Percentiles rank a stretch among this genome's conserved stretches.
Evolutionary conservation across 768 basidiomycete genomes (phyloP).

Genomic region (Sporobolomyces pararoseus): DNA sequence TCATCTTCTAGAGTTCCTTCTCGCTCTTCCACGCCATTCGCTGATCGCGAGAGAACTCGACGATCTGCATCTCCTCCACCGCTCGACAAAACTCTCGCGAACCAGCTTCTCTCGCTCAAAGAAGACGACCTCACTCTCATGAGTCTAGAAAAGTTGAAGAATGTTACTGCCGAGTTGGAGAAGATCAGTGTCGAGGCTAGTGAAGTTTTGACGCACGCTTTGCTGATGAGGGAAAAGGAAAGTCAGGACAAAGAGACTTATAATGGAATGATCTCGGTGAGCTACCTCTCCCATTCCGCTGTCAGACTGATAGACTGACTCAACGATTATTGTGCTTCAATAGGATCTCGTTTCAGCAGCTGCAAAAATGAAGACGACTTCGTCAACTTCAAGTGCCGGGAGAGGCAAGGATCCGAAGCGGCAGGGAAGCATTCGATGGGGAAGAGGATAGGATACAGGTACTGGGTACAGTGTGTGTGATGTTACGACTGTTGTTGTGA

Average conservation of each 20-base stretch:
- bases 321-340: no score
- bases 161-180: conserved; percentile 27
- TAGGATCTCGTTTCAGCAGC: conserved; percentile 40
- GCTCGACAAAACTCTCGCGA: conserved; percentile 27
- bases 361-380: conserved; percentile 40
- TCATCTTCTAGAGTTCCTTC: neutral
- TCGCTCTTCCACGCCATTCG: conserved; percentile 23
- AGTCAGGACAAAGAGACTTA: conserved; percentile 40
- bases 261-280: conserved; percentile 41
- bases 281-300: neutral
- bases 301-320: no score
- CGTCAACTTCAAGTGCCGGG: neutral
- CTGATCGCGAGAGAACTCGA: conserved; percentile 11
- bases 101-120: conserved; percentile 5
- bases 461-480: no score
- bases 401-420: conserved; percentile 12
- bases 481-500: no score
- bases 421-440: conserved; percentile 22
- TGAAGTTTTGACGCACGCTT: conserved; percentile 36
- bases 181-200: conserved; percentile 37
- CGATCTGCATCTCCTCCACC: conserved; percentile 1
- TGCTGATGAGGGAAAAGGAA: conserved; percentile 40
- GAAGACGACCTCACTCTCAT: conserved; percentile 34
- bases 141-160: conserved; percentile 14
- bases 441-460: conserved; percentile 6